Percentiles rank a stretch among this genome's conserved stretches.
These are phyloP conservation scores for Torulaspora pretoriensis DNA, from an alignment of 1,139 yeast genomes.

Conservation along the genomic window DNA sequence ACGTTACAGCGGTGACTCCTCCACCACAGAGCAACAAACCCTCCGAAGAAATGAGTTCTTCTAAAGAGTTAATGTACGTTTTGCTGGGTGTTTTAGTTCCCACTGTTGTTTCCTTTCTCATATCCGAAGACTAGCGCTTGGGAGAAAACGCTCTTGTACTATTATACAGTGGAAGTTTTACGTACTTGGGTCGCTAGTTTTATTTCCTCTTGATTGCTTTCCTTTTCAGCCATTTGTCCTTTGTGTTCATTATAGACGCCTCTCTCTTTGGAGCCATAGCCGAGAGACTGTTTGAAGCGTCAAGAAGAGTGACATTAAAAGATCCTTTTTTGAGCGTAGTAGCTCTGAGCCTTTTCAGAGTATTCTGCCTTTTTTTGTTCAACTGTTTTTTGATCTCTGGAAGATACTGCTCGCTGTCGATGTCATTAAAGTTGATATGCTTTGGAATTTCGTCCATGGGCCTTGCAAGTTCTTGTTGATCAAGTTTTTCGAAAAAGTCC, in stretches of 20 bases:
- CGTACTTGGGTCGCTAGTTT: conserved; percentile 1
- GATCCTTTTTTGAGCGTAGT: conserved; percentile 50
- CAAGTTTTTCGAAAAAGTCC: conserved; percentile 30
- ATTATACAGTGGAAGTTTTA: background rate
- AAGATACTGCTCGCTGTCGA: conserved; percentile 18
- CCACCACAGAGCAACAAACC: background rate
- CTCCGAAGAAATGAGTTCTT: conserved; percentile 7
- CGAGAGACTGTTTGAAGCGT: conserved; percentile 14
- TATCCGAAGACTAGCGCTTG: conserved; percentile 14
- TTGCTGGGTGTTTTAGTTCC: conserved; percentile 31
- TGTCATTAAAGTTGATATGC: conserved; percentile 35
- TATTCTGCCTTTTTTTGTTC: conserved; percentile 43
- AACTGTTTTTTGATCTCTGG: conserved; percentile 31
- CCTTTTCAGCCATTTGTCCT: conserved; percentile 59
- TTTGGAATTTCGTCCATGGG: conserved; percentile 17
- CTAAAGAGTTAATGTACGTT: conserved; percentile 27
- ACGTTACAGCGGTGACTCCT: conserved; percentile 7
- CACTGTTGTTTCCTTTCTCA: conserved; percentile 27
- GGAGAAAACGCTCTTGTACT: background rate
- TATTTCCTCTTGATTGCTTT: conserved; percentile 41
- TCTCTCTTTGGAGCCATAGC: conserved; percentile 45
- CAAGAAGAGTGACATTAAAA: conserved; percentile 43
- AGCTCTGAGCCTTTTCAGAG: conserved; percentile 42
- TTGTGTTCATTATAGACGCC: conserved; percentile 41
- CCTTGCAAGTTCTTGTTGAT: conserved; percentile 13